Conservation (phyloP, 148 eudicot species). For the Cornus controversa region DNA sequence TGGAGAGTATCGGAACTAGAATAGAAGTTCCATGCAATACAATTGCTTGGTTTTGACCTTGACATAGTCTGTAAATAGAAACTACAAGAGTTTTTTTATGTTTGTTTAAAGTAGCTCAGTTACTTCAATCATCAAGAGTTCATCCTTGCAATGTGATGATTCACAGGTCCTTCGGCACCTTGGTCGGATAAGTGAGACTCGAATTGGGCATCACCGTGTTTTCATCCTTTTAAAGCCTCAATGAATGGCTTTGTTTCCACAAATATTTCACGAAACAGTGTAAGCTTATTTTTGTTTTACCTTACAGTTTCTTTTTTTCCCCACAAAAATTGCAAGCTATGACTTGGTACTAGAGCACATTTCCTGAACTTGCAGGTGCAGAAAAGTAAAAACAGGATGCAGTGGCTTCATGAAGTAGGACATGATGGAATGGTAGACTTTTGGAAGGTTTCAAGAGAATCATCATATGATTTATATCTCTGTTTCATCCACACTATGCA, state of each 20-base stretch:
- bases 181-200: slow-evolving; percentile 78
- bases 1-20: not conserved
- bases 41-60: not conserved
- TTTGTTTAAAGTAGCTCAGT: not conserved
- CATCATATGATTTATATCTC: not conserved
- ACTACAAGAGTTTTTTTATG: not conserved
- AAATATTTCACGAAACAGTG: not conserved
- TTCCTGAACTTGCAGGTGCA: not conserved
- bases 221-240: slow-evolving; percentile 67
- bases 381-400: not conserved
- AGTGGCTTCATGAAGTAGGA: not conserved
- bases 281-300: not conserved
- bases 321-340: not conserved
- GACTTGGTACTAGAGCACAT: not conserved
- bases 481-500: not conserved
- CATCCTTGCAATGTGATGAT: not conserved
- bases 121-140: not conserved
- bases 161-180: slow-evolving; percentile 87
- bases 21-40: not conserved
- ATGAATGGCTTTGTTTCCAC: slow-evolving; percentile 19
- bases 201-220: slow-evolving; percentile 84
- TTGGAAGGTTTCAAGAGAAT: not conserved
- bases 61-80: too few species aligned
- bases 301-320: not conserved
- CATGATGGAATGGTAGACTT: not conserved